Percentiles rank a stretch among this genome's conserved stretches.
Conservation (phyloP, 768 basidiomycete genomes). For the Chlorophyllum brunneum region DNA sequence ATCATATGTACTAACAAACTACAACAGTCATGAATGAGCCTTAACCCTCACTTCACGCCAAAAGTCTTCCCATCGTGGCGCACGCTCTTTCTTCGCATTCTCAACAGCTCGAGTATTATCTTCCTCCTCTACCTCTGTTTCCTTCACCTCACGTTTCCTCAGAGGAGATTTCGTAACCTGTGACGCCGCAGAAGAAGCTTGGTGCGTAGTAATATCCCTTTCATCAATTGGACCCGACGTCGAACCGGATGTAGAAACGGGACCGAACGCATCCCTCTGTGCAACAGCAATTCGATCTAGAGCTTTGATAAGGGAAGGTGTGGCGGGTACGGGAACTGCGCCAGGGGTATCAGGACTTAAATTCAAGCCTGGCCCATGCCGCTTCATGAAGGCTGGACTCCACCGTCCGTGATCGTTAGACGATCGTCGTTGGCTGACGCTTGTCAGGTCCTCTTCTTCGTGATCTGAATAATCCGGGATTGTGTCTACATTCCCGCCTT, state of each 20-base stretch:
- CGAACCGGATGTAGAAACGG: constrained; percentile 1
- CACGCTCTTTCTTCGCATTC: constrained; percentile 13
- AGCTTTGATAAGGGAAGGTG: constrained; percentile 61
- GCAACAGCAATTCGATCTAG: constrained; percentile 57
- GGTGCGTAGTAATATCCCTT: neutral
- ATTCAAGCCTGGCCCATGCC: constrained; percentile 23
- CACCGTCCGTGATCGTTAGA: constrained; percentile 26
- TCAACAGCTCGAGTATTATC: neutral
- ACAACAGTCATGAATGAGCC: constrained; percentile 15
- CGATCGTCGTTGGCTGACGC: constrained; percentile 5
- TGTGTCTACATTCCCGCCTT: constrained; percentile 11
- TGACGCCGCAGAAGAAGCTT: neutral
- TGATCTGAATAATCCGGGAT: constrained; percentile 38
- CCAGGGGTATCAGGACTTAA: constrained; percentile 15
- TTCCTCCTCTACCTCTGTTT: constrained; percentile 1
- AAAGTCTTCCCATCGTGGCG: constrained; percentile 31
- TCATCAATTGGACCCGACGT: neutral
- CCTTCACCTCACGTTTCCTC: constrained; percentile 12
- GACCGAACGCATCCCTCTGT: constrained; percentile 46
- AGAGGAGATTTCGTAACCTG: constrained; percentile 8
- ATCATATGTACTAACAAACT: neutral
- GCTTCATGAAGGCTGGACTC: constrained; percentile 49
- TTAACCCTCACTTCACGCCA: constrained; percentile 31
- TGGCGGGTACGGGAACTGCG: constrained; percentile 48
- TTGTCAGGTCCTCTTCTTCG: constrained; percentile 29